Evolutionary conservation across 192 early-diverging fungal genomes (phyloP), one percentile per base, ranked within the genome.

Genomic region (Endogone sp.): DNA sequence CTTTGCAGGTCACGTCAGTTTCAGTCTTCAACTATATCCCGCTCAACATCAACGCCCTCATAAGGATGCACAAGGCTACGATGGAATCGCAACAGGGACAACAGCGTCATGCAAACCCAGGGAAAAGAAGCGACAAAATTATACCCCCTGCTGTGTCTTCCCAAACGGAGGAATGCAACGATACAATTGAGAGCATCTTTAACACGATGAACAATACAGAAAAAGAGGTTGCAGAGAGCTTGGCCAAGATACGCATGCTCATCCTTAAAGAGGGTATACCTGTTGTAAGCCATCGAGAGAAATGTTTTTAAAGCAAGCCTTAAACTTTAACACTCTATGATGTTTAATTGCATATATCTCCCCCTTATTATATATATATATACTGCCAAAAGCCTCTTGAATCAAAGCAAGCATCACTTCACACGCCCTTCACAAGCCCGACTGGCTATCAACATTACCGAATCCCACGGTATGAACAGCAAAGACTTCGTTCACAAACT

Each of bases 221-320:
- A 59, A 63, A 66, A 13, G 75, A 83, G 24, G 76, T 90, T 73
- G 74, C 84, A 28, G 81, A 78, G 29, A 82, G 81, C 3, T 75
- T 90, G 24, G 75, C 79, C 23, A 81, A 76, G 28, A 67, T 92
- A 54, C 69, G 90, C 57, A 57, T 68, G 69, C 66, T 89, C 62
- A 78, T 92, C 56, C 71, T 90, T 3, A 71, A 76, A 29, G 80
- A 88, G 44, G 89, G 90, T 56, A 76, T 92, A 22, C 90, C 89
- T 23, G 72, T 80, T 3, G 73, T 83, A 70, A 71, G 75, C 68
- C 32, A 62, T 63, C 16, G 16, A 16, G 16, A 49, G 37, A 6
- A 16, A 49, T 11, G 6, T 49, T 16, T 1, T 11, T 16, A 6
- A 16, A 49, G 37, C 37, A 11, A 6, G 37, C 16, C 37, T 6